These are phyloP conservation scores for Pseudocohnilembus persalinus DNA, from an alignment of 169 alveolate genomes.

Conservation along the genomic window DNA sequence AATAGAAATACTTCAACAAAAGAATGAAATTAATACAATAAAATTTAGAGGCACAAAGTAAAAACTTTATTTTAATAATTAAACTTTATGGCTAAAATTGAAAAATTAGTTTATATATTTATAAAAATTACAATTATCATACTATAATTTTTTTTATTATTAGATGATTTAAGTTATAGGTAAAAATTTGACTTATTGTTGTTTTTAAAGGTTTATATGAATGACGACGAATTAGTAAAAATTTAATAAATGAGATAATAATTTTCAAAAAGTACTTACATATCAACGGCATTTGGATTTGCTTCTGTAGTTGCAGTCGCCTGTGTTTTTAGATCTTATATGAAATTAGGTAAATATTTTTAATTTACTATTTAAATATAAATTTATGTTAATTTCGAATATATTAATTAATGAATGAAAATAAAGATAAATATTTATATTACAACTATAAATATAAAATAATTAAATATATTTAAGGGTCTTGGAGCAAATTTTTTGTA, in stretches of 20 bases:
- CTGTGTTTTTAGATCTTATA: not conserved
- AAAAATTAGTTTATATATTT: too few relatives aligned
- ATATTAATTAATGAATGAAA: too few relatives aligned
- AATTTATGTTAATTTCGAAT: too few relatives aligned
- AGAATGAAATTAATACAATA: not conserved
- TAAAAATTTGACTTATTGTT: not conserved
- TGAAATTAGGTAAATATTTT: not conserved
- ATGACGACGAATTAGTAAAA: not conserved
- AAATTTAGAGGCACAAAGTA: not conserved
- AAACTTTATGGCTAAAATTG: too few relatives aligned
- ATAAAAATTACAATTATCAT: too few relatives aligned
- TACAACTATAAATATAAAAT: too few relatives aligned
- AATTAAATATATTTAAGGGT: too few relatives aligned
- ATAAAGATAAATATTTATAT: too few relatives aligned
- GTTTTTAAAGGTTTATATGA: not conserved
- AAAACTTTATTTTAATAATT: too few relatives aligned
- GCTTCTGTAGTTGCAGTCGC: not conserved
- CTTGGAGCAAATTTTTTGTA: not conserved
- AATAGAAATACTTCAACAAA: too few relatives aligned
- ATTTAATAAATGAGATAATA: not conserved
- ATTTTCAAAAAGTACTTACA: not conserved
- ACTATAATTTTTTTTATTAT: too few relatives aligned
- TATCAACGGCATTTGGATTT: not conserved
- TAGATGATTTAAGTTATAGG: not conserved
- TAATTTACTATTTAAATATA: too few relatives aligned